phyloP scores from a whole-genome alignment of 495 filamentous ascomycete genomes.

The Rhizodiscina lignyota region DNA sequence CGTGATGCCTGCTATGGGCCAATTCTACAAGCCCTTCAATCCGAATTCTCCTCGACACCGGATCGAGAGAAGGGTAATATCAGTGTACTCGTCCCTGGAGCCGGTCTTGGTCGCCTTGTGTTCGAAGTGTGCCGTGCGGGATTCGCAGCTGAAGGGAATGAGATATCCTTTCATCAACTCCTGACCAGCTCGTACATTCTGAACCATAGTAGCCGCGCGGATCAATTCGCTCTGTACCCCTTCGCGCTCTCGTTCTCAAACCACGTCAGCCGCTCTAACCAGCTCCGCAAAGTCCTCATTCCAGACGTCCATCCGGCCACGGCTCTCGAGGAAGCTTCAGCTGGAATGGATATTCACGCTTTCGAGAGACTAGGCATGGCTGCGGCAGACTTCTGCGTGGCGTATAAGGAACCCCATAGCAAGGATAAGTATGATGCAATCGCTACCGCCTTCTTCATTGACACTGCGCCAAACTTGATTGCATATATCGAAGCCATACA shows the following conservation, averaged over 20 bases:
- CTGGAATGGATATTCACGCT: slow-evolving; percentile 14
- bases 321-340: slow-evolving; percentile 26
- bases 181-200: slow-evolving; percentile 76
- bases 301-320: slow-evolving; percentile 62
- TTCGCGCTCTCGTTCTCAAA: slow-evolving; percentile 75
- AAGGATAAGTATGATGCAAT: slow-evolving; percentile 59
- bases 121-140: slow-evolving; percentile 70
- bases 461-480: slow-evolving; percentile 87
- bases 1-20: slow-evolving; percentile 59
- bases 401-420: slow-evolving; percentile 47
- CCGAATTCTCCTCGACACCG: slow-evolving; percentile 28
- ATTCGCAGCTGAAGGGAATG: slow-evolving; percentile 72
- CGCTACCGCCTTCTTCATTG: slow-evolving; percentile 84
- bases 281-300: slow-evolving; percentile 50
- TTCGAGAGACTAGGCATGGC: slow-evolving; percentile 67
- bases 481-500: slow-evolving; percentile 70
- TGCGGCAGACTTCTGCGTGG: slow-evolving; percentile 63
- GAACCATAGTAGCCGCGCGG: slow-evolving; percentile 42
- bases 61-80: slow-evolving; percentile 21
- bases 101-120: slow-evolving; percentile 72
- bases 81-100: slow-evolving; percentile 72
- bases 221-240: slow-evolving; percentile 45
- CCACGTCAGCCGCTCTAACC: slow-evolving; percentile 48
- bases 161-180: slow-evolving; percentile 88
- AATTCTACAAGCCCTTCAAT: slow-evolving; percentile 43